phyloP scores from a whole-genome alignment of 495 filamentous ascomycete species.

The Penicillium coprophilum region DNA sequence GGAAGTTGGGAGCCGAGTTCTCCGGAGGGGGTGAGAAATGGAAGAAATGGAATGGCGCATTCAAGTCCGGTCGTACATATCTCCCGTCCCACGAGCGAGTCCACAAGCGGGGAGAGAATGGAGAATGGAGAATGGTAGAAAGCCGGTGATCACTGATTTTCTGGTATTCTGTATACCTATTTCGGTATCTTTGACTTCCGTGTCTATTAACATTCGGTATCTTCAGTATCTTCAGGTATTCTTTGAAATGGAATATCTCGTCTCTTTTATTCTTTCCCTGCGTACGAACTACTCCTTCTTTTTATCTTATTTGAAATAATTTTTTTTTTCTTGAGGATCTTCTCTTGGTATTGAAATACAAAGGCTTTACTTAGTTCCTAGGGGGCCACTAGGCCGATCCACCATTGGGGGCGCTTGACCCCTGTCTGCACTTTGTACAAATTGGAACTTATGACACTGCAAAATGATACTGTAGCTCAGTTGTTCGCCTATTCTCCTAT shows the following conservation, averaged over 20 bases:
- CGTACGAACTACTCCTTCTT: neutral
- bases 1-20: conserved; percentile 5
- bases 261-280: neutral
- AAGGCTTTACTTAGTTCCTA: conserved; percentile 4
- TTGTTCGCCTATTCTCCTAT: neutral
- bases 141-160: neutral
- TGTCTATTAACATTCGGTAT: neutral
- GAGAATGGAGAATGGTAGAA: neutral
- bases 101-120: conserved; percentile 24
- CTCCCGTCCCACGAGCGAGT: conserved; percentile 24
- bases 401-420: conserved; percentile 11
- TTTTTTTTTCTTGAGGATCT: neutral
- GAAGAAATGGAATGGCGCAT: conserved; percentile 6
- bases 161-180: conserved; percentile 1
- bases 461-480: neutral
- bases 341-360: neutral
- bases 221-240: neutral
- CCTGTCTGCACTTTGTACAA: conserved; percentile 15
- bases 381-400: conserved; percentile 19
- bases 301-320: neutral
- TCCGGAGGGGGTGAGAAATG: conserved; percentile 4
- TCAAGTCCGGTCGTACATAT: conserved; percentile 15
- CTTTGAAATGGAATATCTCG: neutral
- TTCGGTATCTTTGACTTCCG: neutral
- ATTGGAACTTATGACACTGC: neutral